Conservation (phyloP, 78 protist genomes). For the Dictyostelium firmibasis region DNA sequence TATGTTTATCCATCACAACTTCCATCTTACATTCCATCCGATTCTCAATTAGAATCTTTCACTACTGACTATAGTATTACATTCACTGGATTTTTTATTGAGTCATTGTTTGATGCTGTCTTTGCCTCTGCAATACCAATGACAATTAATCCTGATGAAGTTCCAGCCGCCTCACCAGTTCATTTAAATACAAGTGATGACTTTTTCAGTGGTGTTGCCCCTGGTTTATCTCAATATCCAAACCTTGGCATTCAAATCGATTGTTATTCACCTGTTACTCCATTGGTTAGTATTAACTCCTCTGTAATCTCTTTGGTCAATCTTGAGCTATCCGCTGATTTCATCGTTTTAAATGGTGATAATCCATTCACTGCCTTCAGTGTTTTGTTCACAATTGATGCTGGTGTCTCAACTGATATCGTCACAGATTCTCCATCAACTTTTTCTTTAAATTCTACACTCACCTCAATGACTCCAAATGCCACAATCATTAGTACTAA, state of each 20-base stretch:
- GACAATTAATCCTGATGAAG: neutral
- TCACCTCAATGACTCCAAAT: neutral
- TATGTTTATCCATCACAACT: constrained; percentile 12
- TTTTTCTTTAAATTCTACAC: neutral
- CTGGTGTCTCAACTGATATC: neutral
- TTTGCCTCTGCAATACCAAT: neutral
- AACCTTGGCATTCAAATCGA: neutral
- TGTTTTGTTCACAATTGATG: neutral
- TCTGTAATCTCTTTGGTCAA: neutral
- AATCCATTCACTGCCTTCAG: constrained; percentile 7
- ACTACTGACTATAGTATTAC: neutral
- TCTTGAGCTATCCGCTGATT: neutral
- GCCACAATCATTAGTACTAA: neutral
- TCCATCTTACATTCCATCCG: constrained; percentile 13
- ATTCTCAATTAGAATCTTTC: neutral
- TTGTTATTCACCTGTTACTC: neutral
- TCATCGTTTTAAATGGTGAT: neutral
- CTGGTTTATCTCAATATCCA: constrained; percentile 16
- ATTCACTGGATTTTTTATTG: neutral
- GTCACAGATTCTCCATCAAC: neutral
- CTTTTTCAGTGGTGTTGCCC: neutral
- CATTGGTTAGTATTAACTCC: constrained; percentile 1
- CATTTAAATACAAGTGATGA: constrained; percentile 17
- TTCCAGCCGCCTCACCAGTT: constrained; percentile 16
- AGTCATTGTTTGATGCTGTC: constrained; percentile 5